Conservation (phyloP, 202 grass and related monocot genomes). For the Zizania palustris region DNA sequence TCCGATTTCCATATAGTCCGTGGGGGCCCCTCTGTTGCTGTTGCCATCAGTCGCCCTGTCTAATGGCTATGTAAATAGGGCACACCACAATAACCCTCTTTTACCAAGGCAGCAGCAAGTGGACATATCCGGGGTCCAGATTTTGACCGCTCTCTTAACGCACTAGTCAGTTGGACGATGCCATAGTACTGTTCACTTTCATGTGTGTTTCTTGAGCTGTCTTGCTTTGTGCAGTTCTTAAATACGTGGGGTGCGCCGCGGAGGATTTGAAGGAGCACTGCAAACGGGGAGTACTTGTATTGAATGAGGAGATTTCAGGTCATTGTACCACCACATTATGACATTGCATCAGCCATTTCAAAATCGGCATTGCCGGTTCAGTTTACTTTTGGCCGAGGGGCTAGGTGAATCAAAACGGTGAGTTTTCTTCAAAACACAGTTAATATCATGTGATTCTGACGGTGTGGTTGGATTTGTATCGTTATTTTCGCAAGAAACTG, state of each 20-base stretch:
- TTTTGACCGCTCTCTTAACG: background rate
- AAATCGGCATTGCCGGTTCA: background rate
- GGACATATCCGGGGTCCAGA: constrained; percentile 8
- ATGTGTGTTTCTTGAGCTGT: constrained; percentile 1
- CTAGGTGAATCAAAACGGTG: background rate
- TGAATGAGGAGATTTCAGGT: constrained; percentile 29
- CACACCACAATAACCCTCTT: background rate
- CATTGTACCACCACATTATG: background rate
- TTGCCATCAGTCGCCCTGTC: background rate
- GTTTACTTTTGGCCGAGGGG: background rate
- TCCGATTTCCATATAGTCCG: background rate
- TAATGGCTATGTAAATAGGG: background rate
- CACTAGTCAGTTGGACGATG: background rate
- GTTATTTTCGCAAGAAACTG: constrained; percentile 28
- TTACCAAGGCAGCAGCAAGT: constrained; percentile 5
- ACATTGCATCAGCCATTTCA: constrained; percentile 24
- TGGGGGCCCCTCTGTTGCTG: background rate
- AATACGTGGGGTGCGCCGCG: background rate
- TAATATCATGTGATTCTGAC: background rate
- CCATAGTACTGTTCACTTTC: constrained; percentile 25
- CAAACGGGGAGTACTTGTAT: constrained; percentile 33
- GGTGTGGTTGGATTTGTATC: background rate
- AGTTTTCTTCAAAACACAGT: background rate
- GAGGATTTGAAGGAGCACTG: constrained; percentile 30
- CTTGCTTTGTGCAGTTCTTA: constrained; percentile 21